Evolutionary conservation across 768 basidiomycete genomes (phyloP).

Genomic region (Tricholoma sp.): DNA sequence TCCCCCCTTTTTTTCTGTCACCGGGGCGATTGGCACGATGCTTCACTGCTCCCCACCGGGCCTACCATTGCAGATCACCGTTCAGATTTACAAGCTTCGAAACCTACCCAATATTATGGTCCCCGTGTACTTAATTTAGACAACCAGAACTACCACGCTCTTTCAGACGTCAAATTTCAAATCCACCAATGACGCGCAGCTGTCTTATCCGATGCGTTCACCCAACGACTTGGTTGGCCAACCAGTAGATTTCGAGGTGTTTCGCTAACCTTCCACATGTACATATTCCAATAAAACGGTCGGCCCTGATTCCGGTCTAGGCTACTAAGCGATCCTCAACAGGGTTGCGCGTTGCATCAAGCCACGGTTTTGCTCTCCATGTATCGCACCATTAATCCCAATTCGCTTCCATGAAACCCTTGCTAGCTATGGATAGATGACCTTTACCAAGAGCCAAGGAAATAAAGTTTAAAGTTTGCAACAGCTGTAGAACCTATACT

Average conservation of each 20-base stretch:
- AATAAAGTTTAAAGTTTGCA: neutral
- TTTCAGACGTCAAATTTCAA: neutral
- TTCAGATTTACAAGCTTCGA: neutral
- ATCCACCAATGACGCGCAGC: neutral
- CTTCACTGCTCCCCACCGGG: neutral
- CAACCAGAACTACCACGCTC: neutral
- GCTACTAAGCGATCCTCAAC: neutral
- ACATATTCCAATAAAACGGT: neutral
- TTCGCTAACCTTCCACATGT: neutral
- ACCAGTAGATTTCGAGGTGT: neutral
- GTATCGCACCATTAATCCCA: neutral
- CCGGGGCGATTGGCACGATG: neutral
- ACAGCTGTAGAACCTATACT: neutral
- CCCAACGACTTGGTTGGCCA: neutral
- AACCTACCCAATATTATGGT: neutral
- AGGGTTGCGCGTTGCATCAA: neutral
- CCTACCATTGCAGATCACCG: neutral
- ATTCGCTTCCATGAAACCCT: neutral
- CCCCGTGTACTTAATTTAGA: neutral
- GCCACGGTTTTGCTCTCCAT: neutral
- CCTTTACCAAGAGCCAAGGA: neutral
- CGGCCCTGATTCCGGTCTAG: neutral
- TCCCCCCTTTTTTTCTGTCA: neutral
- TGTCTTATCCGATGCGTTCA: neutral
- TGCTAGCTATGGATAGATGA: neutral